Percentiles rank a stretch among this genome's conserved stretches.
Conservation (phyloP, 495 filamentous ascomycete species). For the Diplogelasinospora grovesii region DNA sequence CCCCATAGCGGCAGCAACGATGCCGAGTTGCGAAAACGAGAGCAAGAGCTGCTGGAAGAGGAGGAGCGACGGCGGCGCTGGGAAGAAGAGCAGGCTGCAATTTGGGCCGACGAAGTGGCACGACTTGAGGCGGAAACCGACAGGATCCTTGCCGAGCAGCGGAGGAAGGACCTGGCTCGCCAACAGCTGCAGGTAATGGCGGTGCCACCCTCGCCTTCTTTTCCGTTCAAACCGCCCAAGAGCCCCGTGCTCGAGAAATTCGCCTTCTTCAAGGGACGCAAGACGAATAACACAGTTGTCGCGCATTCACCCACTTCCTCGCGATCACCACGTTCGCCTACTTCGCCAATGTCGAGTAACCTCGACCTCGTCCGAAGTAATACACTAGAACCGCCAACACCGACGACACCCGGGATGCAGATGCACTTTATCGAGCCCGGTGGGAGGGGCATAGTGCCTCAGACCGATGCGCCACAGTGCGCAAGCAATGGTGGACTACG, state of each 20-base stretch:
- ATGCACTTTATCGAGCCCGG: constrained; percentile 25
- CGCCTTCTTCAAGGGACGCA: constrained; percentile 28
- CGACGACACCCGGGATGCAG: too few species aligned
- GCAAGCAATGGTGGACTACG: constrained; percentile 76
- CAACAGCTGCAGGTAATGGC: constrained; percentile 35
- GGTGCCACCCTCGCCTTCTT: constrained; percentile 8
- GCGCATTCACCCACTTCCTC: constrained; percentile 8
- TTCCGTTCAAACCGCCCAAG: constrained; percentile 21
- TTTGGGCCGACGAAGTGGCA: constrained; percentile 23
- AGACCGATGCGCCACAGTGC: constrained; percentile 74
- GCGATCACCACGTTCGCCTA: constrained; percentile 7
- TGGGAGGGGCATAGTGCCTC: constrained; percentile 47
- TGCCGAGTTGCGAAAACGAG: not conserved
- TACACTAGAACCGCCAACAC: constrained; percentile 19
- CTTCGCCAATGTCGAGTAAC: constrained; percentile 16
- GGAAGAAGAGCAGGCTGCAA: constrained; percentile 16
- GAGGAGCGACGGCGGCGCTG: constrained; percentile 1
- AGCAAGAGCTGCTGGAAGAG: constrained; percentile 2
- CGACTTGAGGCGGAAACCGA: constrained; percentile 34
- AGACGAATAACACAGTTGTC: constrained; percentile 18
- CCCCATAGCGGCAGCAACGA: constrained; percentile 1
- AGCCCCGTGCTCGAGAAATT: constrained; percentile 35
- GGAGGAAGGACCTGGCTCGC: constrained; percentile 39
- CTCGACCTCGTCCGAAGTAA: constrained; percentile 14
- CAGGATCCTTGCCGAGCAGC: constrained; percentile 38